phyloP scores from a whole-genome alignment of 1,284 basidiomycete genomes.

The Lentinula novae-zelandiae region DNA sequence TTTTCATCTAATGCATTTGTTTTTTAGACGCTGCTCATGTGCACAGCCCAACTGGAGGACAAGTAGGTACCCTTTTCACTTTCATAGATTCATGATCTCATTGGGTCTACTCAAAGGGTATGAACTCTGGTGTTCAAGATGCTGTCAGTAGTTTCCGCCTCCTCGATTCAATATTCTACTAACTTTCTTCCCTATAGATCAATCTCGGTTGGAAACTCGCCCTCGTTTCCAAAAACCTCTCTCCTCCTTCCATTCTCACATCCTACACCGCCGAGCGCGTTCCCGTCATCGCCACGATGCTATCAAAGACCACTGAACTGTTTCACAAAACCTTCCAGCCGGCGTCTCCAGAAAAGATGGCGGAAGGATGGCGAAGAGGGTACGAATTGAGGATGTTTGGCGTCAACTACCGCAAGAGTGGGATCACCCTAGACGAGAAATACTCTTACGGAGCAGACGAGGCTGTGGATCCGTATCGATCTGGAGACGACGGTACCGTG shows the following conservation, averaged over 20 bases:
- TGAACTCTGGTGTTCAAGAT: constrained; percentile 40
- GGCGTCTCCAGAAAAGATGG: background rate
- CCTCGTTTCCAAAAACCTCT: constrained; percentile 30
- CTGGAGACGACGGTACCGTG: constrained; percentile 16
- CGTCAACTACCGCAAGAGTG: constrained; percentile 31
- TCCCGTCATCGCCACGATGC: constrained; percentile 36
- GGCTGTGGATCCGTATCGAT: constrained; percentile 20
- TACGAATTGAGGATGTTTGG: constrained; percentile 23
- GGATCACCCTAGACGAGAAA: constrained; percentile 15
- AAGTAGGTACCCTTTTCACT: constrained; percentile 13
- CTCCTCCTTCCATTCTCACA: constrained; percentile 29
- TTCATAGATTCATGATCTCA: background rate
- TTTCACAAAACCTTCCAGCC: constrained; percentile 19
- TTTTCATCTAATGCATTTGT: background rate
- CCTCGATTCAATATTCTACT: background rate
- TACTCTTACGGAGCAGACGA: constrained; percentile 4
- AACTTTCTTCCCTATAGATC: constrained; percentile 19
- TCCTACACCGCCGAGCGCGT: constrained; percentile 34
- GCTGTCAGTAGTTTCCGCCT: constrained; percentile 21
- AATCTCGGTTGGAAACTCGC: constrained; percentile 42
- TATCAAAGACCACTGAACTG: constrained; percentile 20
- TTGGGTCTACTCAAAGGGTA: constrained; percentile 20
- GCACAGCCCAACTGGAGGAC: constrained; percentile 32
- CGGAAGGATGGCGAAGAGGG: constrained; percentile 12
- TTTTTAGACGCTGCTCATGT: constrained; percentile 25